These are phyloP conservation scores for Marchantia polymorpha DNA, from an alignment of 225 moss, liverwort and hornwort genomes.

Conservation along the genomic window DNA sequence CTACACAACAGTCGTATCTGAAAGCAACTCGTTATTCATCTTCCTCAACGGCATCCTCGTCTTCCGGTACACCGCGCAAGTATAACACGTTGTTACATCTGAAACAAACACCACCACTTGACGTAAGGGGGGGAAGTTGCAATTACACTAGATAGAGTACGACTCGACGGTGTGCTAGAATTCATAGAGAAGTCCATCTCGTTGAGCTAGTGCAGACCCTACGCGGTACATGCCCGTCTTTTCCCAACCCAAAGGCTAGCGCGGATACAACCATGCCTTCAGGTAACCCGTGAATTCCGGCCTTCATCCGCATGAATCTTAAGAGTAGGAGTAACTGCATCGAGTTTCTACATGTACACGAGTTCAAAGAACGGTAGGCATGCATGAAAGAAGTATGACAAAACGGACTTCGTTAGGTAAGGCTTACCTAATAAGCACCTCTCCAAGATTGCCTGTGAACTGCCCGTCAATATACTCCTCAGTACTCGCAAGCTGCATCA, in stretches of 20 bases:
- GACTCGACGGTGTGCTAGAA: no score
- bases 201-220: no score
- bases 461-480: slow-evolving; percentile 97
- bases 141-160: no score
- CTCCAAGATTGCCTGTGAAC: slow-evolving; percentile 88
- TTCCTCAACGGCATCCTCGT: slow-evolving; percentile 84
- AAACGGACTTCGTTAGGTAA: background rate
- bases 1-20: background rate
- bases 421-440: slow-evolving; percentile 83
- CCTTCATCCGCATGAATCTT: background rate
- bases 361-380: background rate
- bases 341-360: background rate
- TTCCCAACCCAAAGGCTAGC: no score
- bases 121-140: background rate
- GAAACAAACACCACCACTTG: slow-evolving; percentile 13
- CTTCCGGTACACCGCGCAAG: slow-evolving; percentile 91
- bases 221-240: no score
- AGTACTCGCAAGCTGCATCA: slow-evolving; percentile 78
- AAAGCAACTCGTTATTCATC: slow-evolving; percentile 41
- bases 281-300: background rate
- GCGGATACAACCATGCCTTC: no score
- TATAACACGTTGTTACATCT: slow-evolving; percentile 98
- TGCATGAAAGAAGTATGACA: background rate
- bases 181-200: no score
- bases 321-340: background rate